A percentile compares a stretch with the other conserved stretches of the same genome.
Evolutionary conservation across 2,329 filamentous ascomycete species (phyloP).

Genomic region (Colletotrichum liriopes): DNA sequence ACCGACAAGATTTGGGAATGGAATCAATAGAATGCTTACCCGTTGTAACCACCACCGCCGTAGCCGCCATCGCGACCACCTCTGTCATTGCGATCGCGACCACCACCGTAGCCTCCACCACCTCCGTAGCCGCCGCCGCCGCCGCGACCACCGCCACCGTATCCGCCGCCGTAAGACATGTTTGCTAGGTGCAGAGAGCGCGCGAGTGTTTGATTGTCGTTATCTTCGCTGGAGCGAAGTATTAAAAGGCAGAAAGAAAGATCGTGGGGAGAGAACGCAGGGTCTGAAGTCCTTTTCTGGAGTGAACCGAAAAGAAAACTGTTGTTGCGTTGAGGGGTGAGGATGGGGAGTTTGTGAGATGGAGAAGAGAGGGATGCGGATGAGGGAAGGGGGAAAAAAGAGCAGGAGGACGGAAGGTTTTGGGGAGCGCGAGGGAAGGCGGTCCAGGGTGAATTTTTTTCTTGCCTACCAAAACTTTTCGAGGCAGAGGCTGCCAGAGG

Average conservation of each 20-base stretch:
- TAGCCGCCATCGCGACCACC: constrained; percentile 47
- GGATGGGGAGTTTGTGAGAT: constrained; percentile 36
- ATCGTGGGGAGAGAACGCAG: constrained; percentile 32
- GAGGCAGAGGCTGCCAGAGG: constrained; percentile 33
- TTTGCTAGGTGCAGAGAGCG: constrained; percentile 44
- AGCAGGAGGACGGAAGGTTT: constrained; percentile 38
- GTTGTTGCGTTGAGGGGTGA: constrained; percentile 32
- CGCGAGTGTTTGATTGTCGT: constrained; percentile 15
- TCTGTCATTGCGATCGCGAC: constrained; percentile 42
- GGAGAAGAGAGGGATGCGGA: constrained; percentile 41
- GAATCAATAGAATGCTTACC: constrained; percentile 54
- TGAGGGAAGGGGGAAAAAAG: constrained; percentile 22
- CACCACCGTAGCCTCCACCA: constrained; percentile 44
- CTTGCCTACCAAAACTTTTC: constrained; percentile 39
- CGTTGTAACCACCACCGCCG: constrained; percentile 59
- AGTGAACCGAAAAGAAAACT: constrained; percentile 36
- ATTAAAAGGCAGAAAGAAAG: constrained; percentile 32
- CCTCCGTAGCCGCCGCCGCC: constrained; percentile 51
- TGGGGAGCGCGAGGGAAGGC: constrained; percentile 36
- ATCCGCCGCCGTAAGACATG: constrained; percentile 65
- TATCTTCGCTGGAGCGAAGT: constrained; percentile 28
- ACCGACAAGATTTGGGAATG: constrained; percentile 45
- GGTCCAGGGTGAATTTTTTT: constrained; percentile 41
- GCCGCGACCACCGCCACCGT: constrained; percentile 49
- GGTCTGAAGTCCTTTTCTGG: constrained; percentile 21